These are phyloP conservation scores for Gossypium bickii DNA, from an alignment of 345 rosid genomes.

Conservation along the genomic window DNA sequence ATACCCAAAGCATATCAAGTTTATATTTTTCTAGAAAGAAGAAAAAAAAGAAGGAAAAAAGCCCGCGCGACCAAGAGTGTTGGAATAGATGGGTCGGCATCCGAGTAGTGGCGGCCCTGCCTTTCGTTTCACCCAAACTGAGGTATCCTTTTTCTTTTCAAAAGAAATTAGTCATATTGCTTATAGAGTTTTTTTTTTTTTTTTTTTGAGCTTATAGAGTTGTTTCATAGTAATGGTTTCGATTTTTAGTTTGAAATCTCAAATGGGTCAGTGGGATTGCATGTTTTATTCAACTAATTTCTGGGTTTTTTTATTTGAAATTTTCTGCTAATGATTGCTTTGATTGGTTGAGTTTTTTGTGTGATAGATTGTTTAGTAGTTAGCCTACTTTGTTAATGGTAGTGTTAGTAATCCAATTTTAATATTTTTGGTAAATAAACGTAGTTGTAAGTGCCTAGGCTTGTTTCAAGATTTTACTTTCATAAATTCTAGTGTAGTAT, in stretches of 20 bases:
- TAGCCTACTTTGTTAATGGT: neutral
- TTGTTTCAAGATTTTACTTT: too few species aligned
- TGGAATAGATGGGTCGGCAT: constrained; percentile 73
- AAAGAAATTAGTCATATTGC: neutral
- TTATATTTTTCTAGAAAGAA: neutral
- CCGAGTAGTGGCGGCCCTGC: constrained; percentile 96
- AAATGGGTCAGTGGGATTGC: constrained; percentile 5
- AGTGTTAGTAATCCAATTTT: neutral
- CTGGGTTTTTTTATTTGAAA: neutral
- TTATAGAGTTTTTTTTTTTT: neutral
- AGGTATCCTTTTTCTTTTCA: constrained; percentile 40
- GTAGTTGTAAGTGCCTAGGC: too few species aligned
- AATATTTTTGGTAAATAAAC: neutral
- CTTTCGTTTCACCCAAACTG: constrained; percentile 71
- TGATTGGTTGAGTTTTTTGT: neutral
- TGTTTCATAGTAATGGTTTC: neutral
- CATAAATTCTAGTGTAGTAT: neutral
- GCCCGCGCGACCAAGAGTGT: neutral
- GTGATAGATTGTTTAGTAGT: neutral
- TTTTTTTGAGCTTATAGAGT: too few species aligned
- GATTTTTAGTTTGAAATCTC: neutral
- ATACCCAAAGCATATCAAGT: neutral
- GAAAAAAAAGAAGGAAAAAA: neutral
- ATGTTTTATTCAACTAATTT: neutral
- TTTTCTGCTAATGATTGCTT: neutral